Percentiles rank a stretch among this genome's conserved stretches.
Evolutionary conservation across 768 basidiomycete species (phyloP).

Genomic region (Panaeolus papilionaceus): DNA sequence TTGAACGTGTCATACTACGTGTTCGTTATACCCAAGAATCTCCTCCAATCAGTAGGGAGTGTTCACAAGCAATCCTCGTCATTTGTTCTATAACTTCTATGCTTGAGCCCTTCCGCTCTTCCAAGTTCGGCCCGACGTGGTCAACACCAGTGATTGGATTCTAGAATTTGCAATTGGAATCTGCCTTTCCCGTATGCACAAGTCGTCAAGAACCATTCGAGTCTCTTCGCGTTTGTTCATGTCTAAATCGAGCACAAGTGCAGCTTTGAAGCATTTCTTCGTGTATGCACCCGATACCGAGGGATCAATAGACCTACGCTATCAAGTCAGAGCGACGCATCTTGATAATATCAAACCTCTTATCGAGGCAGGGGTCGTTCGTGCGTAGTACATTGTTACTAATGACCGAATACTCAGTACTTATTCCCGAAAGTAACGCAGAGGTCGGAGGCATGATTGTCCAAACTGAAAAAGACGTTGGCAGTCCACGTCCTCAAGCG

Average conservation of each 20-base stretch:
- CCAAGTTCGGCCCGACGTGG: not conserved
- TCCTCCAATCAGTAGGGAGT: not conserved
- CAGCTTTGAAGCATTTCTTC: conserved; percentile 34
- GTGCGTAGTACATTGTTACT: conserved; percentile 40
- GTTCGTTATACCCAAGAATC: conserved; percentile 9
- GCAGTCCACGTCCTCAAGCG: conserved; percentile 50
- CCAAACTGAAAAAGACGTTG: conserved; percentile 54
- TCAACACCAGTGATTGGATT: not conserved
- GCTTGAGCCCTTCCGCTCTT: not conserved
- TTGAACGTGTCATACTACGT: conserved; percentile 16
- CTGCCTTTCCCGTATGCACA: not conserved
- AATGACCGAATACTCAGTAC: not conserved
- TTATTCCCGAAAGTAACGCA: conserved; percentile 28
- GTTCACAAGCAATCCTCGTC: not conserved
- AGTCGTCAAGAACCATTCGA: not conserved
- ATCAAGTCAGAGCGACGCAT: conserved; percentile 57
- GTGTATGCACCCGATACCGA: conserved; percentile 69
- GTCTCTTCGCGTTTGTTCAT: conserved; percentile 1
- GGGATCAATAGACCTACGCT: conserved; percentile 55
- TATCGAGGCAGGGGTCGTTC: conserved; percentile 48
- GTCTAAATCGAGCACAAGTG: not conserved
- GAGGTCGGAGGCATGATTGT: conserved; percentile 64
- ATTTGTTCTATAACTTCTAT: not conserved
- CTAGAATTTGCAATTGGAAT: not conserved
- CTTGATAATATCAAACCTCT: conserved; percentile 46